phyloP scores from a whole-genome alignment of 352 stramenopile species.

The Phytophthora hibernalis region DNA sequence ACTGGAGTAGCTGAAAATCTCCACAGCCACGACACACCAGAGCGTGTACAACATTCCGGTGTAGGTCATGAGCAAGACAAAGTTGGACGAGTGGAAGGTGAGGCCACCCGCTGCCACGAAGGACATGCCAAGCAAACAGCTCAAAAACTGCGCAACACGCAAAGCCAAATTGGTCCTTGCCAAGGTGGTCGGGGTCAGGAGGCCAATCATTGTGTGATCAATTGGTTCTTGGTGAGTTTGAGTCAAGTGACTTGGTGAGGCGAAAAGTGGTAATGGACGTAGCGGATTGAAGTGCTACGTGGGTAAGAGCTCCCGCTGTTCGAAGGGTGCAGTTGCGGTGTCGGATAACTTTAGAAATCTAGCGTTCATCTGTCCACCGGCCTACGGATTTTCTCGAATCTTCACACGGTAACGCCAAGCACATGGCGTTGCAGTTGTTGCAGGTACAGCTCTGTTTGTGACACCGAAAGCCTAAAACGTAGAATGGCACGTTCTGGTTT shows the following conservation, averaged over 20 bases:
- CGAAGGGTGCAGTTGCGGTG: neutral
- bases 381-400: slow-evolving; percentile 2
- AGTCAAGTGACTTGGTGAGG: neutral
- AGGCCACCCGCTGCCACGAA: slow-evolving; percentile 48
- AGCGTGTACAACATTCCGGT: slow-evolving; percentile 69
- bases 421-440: slow-evolving; percentile 13
- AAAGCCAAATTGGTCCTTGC: slow-evolving; percentile 30
- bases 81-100: slow-evolving; percentile 50
- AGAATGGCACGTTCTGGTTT: too few species aligned
- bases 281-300: neutral
- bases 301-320: neutral
- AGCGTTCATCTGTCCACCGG: slow-evolving; percentile 11
- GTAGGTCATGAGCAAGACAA: slow-evolving; percentile 66
- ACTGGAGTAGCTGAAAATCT: slow-evolving; percentile 42
- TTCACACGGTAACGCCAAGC: slow-evolving; percentile 3
- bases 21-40: slow-evolving; percentile 49
- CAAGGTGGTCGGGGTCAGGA: slow-evolving; percentile 23
- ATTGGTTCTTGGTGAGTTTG: slow-evolving; percentile 4
- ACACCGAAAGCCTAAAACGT: too few species aligned
- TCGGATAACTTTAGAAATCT: slow-evolving; percentile 19
- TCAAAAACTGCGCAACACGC: slow-evolving; percentile 51
- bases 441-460: too few species aligned
- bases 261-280: slow-evolving; percentile 24
- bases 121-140: slow-evolving; percentile 56
- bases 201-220: slow-evolving; percentile 22